Base-by-base conservation (phyloP, 495 filamentous ascomycete species). In the Acidiella bohemica region DNA sequence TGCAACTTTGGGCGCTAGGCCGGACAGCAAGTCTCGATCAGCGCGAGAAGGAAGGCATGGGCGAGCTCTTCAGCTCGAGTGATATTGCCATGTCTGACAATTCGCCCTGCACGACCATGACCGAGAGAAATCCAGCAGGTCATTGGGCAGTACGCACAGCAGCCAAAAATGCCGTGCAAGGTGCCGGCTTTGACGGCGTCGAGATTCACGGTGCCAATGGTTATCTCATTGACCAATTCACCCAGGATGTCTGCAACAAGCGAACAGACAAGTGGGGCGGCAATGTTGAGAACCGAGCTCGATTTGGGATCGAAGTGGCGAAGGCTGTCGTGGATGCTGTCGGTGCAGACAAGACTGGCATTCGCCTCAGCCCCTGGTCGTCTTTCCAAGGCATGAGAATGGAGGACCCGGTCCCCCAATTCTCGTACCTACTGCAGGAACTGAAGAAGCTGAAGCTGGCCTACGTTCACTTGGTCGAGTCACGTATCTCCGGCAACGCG, bases 151-250 rank as follows among this genome's bases (percentile, higher is more conserved):
- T 76, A 38, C 75, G 64, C 12, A 51, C 65, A 13, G 80, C 78
- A 10, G 75, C 80, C 2, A 62, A 66, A 51, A 78, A 74, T 36
- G 77, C 78, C 4, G 60, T 84, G 5, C 65, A 62, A 16, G 41
- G 38, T 4, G 81, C 80, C 3, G 81, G 81, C 5, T 87, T 84
- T 35, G 81, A 84, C 50, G 80, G 77, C 19, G 78, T 86, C 3
- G 81, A 86, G 61, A 62, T 84, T 39, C 80, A 84, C 53, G 73
- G 62, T 25, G 77, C 78, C 3, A 84, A 86, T 47, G 81, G 80
- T 7, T 84, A 83, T 51, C 57, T 86, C 34, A 61, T 83, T 35
- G 78, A 86, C 51, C 81, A 86, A 58, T 86, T 86, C 56, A 62
- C 59, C 1, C 78, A 81, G 50, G 72, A 77, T 47, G 61, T 50